Conservation (phyloP, 75 land plant species). For the Chamaecyparis obtusa region DNA sequence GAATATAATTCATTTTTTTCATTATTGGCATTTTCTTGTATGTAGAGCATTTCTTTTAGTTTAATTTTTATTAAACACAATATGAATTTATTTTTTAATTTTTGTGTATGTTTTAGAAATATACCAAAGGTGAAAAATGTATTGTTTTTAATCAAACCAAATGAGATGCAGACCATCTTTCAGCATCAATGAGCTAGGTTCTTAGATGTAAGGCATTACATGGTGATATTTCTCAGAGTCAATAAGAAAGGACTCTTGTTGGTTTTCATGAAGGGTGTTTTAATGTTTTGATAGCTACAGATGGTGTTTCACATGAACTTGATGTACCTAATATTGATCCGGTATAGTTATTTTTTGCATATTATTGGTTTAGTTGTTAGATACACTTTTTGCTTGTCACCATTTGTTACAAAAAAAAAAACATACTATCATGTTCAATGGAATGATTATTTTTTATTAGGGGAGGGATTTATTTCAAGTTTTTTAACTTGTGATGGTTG, state of each 20-base stretch:
- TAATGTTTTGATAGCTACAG: constrained; percentile 82
- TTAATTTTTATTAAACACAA: too few species aligned
- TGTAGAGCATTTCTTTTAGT: background rate
- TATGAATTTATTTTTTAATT: background rate
- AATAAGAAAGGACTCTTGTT: constrained; percentile 82
- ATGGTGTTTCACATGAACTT: constrained; percentile 97
- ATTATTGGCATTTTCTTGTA: background rate
- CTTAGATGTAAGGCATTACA: constrained; percentile 70
- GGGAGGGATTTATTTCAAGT: too few species aligned
- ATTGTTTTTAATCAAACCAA: constrained; percentile 96
- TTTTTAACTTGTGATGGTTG: background rate
- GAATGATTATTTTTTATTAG: background rate
- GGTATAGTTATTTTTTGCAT: constrained; percentile 20
- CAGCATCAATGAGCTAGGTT: constrained; percentile 49
- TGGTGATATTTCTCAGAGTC: constrained; percentile 85
- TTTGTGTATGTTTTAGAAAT: constrained; percentile 43
- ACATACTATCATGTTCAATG: too few species aligned
- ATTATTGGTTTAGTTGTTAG: too few species aligned
- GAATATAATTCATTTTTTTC: background rate
- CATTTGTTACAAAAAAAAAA: too few species aligned
- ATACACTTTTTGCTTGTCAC: background rate
- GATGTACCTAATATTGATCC: constrained; percentile 96
- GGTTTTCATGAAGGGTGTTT: constrained; percentile 81
- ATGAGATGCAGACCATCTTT: constrained; percentile 80
- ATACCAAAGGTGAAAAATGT: constrained; percentile 92